Evolutionary conservation across 1,284 basidiomycete genomes (phyloP), one percentile per base, ranked within the genome.

Genomic region (Apiotrichum sp.): DNA sequence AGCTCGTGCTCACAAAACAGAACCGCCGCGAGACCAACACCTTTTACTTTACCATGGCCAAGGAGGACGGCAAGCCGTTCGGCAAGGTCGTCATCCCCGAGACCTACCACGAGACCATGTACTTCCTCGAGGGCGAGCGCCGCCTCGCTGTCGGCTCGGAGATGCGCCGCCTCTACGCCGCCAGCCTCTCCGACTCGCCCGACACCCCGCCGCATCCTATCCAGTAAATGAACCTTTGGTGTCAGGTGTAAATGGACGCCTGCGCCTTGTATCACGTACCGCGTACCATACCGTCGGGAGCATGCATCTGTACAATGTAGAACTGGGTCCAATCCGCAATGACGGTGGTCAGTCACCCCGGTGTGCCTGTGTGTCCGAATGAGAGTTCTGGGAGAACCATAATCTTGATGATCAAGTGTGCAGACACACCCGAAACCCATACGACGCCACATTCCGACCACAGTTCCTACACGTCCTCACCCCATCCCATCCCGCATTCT

Each of bases 41-140:
- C 80, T 47, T 89, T 63, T 75, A 65, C 67, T 76, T 75, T 55
- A 75, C 74, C 32, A 71, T 75, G 67, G 70, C 68, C 14, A 66
- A 63, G 52, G 70, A 71, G 38, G 69, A 77, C 35, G 65, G 69
- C 7, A 51, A 73, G 44, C 76, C 78, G 8, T 69, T 81, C 0
- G 71, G 77, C 22, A 77, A 84, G 31, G 81, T 78, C 52, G 82
- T 89, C 29, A 82, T 89, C 1, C 88, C 87, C 2, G 56, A 63
- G 38, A 71, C 71, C 3, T 76, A 76, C 65, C 44, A 73, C 84
- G 88, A 89, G 71, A 83, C 86, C 3, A 90, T 91, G 87, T 74
- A 84, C 42, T 90, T 86, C 83, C 76, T 90, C 33, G 88, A 90
- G 71, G 88, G 86, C 0, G 82, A 82, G 57, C 79, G 88, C 8